phyloP scores from a whole-genome alignment of 2,329 filamentous ascomycete genomes.

The Pyrenophora tritici-repentis region DNA sequence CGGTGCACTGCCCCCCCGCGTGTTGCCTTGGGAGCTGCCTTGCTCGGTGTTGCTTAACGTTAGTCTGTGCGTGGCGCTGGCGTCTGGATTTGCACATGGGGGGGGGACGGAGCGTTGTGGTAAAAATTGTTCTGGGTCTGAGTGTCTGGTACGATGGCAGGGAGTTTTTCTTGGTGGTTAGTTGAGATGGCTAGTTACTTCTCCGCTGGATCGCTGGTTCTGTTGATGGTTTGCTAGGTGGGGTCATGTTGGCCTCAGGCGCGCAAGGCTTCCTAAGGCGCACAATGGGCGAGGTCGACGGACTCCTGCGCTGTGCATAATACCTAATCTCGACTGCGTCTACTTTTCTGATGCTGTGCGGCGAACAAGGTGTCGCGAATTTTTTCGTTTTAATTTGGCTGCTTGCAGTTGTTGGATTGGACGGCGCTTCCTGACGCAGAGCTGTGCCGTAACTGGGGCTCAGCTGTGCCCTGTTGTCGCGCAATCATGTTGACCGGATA shows the following conservation, averaged over 20 bases:
- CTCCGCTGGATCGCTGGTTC: too few relatives aligned
- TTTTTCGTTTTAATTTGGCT: neutral
- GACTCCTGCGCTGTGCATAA: neutral
- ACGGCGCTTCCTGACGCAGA: conserved; percentile 7
- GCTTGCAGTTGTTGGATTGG: conserved; percentile 1
- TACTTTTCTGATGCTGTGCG: neutral
- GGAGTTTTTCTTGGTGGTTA: too few relatives aligned
- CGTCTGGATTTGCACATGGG: neutral
- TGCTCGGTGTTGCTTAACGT: too few relatives aligned
- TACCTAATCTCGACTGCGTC: neutral
- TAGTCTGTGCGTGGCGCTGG: too few relatives aligned
- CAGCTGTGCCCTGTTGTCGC: conserved; percentile 4
- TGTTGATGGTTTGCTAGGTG: neutral
- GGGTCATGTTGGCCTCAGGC: neutral
- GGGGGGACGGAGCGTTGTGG: neutral
- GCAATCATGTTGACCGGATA: neutral
- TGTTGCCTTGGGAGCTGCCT: too few relatives aligned
- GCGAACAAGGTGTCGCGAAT: too few relatives aligned
- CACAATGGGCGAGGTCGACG: neutral
- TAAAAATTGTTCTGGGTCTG: neutral
- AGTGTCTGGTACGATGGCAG: too few relatives aligned
- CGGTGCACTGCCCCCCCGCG: too few relatives aligned
- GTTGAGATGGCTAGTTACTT: too few relatives aligned
- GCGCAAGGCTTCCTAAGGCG: neutral
- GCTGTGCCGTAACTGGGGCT: conserved; percentile 7